A percentile compares a stretch with the other conserved stretches of the same genome.
Conservation (phyloP, 2,329 filamentous ascomycete genomes). For the Hypoxylon sp. region DNA sequence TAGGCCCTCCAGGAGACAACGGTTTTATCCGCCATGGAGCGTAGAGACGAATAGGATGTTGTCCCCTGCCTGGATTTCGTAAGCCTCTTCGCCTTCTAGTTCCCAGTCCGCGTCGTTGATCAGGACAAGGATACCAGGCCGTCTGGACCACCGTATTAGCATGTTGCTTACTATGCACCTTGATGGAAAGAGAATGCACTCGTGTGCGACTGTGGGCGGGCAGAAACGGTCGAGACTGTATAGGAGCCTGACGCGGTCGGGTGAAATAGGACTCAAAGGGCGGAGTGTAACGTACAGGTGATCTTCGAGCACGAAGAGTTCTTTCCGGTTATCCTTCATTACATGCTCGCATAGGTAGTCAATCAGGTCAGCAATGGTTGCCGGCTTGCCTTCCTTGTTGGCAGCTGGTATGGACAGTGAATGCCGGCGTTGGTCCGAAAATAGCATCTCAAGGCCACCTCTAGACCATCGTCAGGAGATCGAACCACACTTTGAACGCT, state of each 20-base stretch:
- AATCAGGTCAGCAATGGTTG: conserved; percentile 83
- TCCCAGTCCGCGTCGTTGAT: conserved; percentile 99
- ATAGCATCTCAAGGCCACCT: conserved; percentile 94
- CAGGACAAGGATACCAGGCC: conserved; percentile 93
- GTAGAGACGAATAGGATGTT: conserved; percentile 97
- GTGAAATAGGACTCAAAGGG: conserved; percentile 31
- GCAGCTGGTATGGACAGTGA: conserved; percentile 75
- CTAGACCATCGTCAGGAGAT: conserved; percentile 61
- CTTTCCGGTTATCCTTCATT: conserved; percentile 88
- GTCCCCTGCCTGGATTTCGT: conserved; percentile 85
- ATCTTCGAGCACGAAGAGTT: conserved; percentile 89
- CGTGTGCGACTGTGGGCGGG: conserved; percentile 24
- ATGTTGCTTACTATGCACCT: conserved; percentile 40
- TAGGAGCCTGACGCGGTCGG: conserved; percentile 24
- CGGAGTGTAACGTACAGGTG: conserved; percentile 78
- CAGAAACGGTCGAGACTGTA: conserved; percentile 20
- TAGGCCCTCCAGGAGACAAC: conserved; percentile 19
- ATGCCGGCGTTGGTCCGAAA: conserved; percentile 84
- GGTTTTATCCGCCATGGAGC: conserved; percentile 84
- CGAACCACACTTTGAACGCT: background rate
- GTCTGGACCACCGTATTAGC: conserved; percentile 67
- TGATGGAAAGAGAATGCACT: conserved; percentile 38
- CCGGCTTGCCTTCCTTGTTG: conserved; percentile 70
- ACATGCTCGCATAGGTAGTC: conserved; percentile 82
- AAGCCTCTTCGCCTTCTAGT: conserved; percentile 92